Evolutionary conservation across 208 protist genomes (phyloP).

Genomic region (Tritrichomonas musculus): DNA sequence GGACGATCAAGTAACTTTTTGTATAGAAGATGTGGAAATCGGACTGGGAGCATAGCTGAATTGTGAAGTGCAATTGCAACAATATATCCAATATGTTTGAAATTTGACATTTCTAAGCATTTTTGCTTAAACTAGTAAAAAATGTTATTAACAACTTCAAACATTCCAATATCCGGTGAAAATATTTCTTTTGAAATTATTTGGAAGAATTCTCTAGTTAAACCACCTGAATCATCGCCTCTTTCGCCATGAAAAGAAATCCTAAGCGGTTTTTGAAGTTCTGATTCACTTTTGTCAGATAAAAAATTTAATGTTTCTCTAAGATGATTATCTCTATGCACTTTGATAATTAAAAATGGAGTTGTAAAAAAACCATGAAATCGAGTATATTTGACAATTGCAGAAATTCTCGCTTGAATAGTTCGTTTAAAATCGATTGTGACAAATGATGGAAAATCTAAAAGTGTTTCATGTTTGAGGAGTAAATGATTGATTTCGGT

Average conservation of each 20-base stretch:
- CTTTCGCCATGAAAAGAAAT: slow-evolving; percentile 74
- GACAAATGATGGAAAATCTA: no score
- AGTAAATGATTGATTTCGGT: no score
- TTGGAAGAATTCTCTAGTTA: slow-evolving; percentile 90
- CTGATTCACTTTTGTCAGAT: background rate
- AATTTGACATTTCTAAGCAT: slow-evolving; percentile 41
- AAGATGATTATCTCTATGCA: background rate
- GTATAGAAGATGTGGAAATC: slow-evolving; percentile 62
- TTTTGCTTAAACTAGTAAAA: slow-evolving; percentile 66
- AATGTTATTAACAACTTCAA: slow-evolving; percentile 56
- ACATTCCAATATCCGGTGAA: slow-evolving; percentile 76
- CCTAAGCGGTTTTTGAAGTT: slow-evolving; percentile 70
- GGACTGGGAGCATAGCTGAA: slow-evolving; percentile 73
- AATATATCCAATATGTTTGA: slow-evolving; percentile 42
- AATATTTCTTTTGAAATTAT: slow-evolving; percentile 74
- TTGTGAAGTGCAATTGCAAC: slow-evolving; percentile 83
- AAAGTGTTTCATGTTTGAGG: no score
- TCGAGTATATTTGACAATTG: no score
- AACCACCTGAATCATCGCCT: slow-evolving; percentile 79
- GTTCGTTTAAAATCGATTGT: no score
- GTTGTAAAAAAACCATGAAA: no score
- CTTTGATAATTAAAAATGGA: background rate
- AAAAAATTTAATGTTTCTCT: background rate
- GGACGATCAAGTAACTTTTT: slow-evolving; percentile 37
- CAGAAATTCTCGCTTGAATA: no score